These are phyloP conservation scores for Neopestalotiopsis rosae DNA, from an alignment of 2,329 filamentous ascomycete genomes.

Conservation along the genomic window DNA sequence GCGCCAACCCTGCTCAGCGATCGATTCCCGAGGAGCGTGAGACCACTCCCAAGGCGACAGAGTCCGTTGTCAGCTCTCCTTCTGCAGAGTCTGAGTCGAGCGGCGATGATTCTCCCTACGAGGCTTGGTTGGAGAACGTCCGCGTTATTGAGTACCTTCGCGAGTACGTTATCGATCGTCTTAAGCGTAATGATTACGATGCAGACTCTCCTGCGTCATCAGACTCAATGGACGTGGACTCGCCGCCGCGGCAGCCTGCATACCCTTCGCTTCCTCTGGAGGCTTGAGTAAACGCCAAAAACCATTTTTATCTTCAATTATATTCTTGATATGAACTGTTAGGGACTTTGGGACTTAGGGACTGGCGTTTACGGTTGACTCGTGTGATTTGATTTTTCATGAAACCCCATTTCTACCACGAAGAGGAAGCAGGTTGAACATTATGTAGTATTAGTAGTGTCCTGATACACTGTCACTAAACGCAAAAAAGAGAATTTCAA, in stretches of 20 bases:
- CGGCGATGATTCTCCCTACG: constrained; percentile 62
- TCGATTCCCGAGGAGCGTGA: constrained; percentile 39
- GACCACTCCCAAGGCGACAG: constrained; percentile 49
- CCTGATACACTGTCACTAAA: background rate
- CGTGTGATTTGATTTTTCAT: background rate
- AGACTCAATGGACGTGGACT: constrained; percentile 39
- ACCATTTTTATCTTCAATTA: background rate
- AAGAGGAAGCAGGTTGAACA: background rate
- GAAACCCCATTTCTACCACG: background rate
- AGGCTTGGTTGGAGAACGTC: constrained; percentile 70
- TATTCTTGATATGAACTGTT: background rate
- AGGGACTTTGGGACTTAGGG: background rate
- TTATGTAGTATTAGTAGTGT: background rate
- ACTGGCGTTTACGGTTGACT: background rate
- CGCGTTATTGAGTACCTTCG: constrained; percentile 67
- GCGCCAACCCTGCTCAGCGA: constrained; percentile 52
- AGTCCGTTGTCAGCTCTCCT: constrained; percentile 58
- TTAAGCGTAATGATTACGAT: constrained; percentile 62
- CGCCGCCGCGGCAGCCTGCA: constrained; percentile 39
- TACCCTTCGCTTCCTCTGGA: constrained; percentile 39
- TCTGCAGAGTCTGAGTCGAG: constrained; percentile 59
- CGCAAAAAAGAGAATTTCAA: too few relatives aligned
- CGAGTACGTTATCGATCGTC: constrained; percentile 60
- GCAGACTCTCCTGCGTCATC: constrained; percentile 36
- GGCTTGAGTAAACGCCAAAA: background rate